phyloP scores from a whole-genome alignment of 352 stramenopile genomes.

The Phytophthora podocarpi region DNA sequence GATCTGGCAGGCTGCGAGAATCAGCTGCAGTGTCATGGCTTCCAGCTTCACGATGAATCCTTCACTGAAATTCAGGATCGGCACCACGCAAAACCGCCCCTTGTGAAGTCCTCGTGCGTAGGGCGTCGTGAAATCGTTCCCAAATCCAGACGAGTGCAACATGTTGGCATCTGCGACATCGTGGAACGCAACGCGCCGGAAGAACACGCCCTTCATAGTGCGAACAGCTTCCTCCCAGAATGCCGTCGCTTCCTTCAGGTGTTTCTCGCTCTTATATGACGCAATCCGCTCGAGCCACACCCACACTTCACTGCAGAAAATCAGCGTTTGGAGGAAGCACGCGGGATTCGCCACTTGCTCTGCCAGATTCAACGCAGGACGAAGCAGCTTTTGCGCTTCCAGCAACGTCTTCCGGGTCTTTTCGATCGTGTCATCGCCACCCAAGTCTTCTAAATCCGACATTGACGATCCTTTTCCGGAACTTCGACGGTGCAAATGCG shows the following conservation, averaged over 20 bases:
- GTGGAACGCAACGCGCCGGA: conserved; percentile 78
- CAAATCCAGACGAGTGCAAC: conserved; percentile 36
- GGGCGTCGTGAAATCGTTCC: conserved; percentile 34
- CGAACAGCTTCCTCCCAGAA: conserved; percentile 85
- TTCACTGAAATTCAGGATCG: conserved; percentile 86
- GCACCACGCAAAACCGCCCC: conserved; percentile 69
- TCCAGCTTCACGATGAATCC: conserved; percentile 75
- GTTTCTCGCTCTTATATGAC: conserved; percentile 79
- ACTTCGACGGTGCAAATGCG: conserved; percentile 35
- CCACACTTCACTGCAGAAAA: conserved; percentile 75
- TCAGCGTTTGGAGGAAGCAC: conserved; percentile 62
- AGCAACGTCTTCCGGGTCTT: conserved; percentile 63
- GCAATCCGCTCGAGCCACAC: conserved; percentile 77
- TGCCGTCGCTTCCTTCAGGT: conserved; percentile 72
- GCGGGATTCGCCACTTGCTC: conserved; percentile 69
- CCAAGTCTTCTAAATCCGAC: conserved; percentile 31
- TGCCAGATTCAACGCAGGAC: conserved; percentile 60
- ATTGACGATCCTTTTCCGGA: conserved; percentile 30
- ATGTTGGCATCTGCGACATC: conserved; percentile 37
- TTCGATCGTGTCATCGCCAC: conserved; percentile 61
- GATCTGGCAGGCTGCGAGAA: conserved; percentile 76
- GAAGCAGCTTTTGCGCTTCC: conserved; percentile 71
- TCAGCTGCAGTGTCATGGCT: conserved; percentile 68
- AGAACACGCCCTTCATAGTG: conserved; percentile 78
- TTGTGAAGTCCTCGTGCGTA: conserved; percentile 31